phyloP scores from a whole-genome alignment of 768 basidiomycete species.

The Podaxis carcinomalis region DNA sequence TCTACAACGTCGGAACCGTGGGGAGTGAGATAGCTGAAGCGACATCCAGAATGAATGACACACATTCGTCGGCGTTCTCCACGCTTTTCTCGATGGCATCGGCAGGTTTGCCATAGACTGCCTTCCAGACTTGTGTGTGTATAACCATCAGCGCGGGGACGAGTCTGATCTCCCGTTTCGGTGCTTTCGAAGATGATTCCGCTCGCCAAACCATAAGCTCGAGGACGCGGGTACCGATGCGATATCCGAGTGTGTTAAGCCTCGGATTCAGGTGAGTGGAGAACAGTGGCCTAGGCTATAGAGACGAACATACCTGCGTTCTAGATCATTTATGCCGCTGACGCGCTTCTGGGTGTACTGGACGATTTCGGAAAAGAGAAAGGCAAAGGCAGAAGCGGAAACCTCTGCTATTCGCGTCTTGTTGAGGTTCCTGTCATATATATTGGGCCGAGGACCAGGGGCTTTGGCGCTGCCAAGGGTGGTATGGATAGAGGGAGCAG shows the following conservation, averaged over 20 bases:
- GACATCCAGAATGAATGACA: slow-evolving; percentile 20
- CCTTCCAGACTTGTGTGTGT: slow-evolving; percentile 93
- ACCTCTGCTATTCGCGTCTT: slow-evolving; percentile 85
- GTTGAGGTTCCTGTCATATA: slow-evolving; percentile 87
- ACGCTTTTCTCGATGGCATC: slow-evolving; percentile 96
- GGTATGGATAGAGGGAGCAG: slow-evolving; percentile 46
- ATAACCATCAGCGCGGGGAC: slow-evolving; percentile 90
- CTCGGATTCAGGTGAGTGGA: slow-evolving; percentile 34
- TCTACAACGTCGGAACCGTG: slow-evolving; percentile 40
- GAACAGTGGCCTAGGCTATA: not conserved
- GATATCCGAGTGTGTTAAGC: slow-evolving; percentile 89
- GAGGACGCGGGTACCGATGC: slow-evolving; percentile 82
- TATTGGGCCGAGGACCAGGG: slow-evolving; percentile 51
- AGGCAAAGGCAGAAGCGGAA: slow-evolving; percentile 77
- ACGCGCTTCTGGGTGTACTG: slow-evolving; percentile 97
- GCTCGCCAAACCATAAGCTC: slow-evolving; percentile 82
- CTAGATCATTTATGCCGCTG: slow-evolving; percentile 91
- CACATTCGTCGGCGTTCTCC: slow-evolving; percentile 95
- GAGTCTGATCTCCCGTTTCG: slow-evolving; percentile 88
- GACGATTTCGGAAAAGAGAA: slow-evolving; percentile 90
- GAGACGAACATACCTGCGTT: slow-evolving; percentile 63
- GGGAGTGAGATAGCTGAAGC: slow-evolving; percentile 9
- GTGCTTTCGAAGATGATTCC: slow-evolving; percentile 78
- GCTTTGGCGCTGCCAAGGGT: slow-evolving; percentile 33
- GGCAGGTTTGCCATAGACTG: slow-evolving; percentile 89